Percentiles rank a stretch among this genome's conserved stretches.
These are phyloP conservation scores for Filobasidium floriforme DNA, from an alignment of 768 basidiomycete genomes.

Conservation along the genomic window DNA sequence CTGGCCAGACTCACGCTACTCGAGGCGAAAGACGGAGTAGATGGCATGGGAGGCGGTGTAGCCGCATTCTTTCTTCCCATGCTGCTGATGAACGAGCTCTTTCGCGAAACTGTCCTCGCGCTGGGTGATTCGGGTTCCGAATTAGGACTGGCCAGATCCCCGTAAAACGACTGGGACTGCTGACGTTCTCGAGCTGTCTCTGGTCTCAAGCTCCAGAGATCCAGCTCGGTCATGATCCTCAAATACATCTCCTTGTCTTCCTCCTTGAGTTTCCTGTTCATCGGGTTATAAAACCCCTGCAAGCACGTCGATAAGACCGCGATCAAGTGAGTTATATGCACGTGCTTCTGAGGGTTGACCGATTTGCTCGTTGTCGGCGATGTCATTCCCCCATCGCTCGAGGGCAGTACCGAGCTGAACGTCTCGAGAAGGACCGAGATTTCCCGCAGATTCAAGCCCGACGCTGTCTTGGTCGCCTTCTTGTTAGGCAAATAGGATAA, in stretches of 20 bases:
- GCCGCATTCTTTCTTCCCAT: neutral
- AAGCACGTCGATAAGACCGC: constrained; percentile 9
- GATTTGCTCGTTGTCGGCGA: constrained; percentile 33
- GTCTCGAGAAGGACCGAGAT: constrained; percentile 36
- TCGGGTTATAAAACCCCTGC: constrained; percentile 10
- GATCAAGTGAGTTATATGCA: constrained; percentile 17
- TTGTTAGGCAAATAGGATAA: constrained; percentile 18
- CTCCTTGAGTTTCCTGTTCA: constrained; percentile 20
- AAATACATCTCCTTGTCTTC: constrained; percentile 16
- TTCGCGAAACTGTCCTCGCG: neutral
- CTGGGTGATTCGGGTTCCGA: neutral
- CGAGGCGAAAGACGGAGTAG: constrained; percentile 4
- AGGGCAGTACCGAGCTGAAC: constrained; percentile 16
- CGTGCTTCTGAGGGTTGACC: constrained; percentile 22
- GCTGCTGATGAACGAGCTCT: constrained; percentile 4
- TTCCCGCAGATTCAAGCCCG: constrained; percentile 39
- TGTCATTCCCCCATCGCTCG: constrained; percentile 25
- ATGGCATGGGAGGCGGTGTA: constrained; percentile 1
- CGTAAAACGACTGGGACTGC: neutral
- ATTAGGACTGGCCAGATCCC: neutral
- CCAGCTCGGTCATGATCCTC: constrained; percentile 14
- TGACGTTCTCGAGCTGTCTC: neutral
- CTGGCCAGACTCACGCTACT: constrained; percentile 2
- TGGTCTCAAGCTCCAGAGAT: constrained; percentile 1
- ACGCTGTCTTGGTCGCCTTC: constrained; percentile 41